These are phyloP conservation scores for Kurtzmaniella natalensis DNA, from an alignment of 1,139 yeast species.

Conservation along the genomic window DNA sequence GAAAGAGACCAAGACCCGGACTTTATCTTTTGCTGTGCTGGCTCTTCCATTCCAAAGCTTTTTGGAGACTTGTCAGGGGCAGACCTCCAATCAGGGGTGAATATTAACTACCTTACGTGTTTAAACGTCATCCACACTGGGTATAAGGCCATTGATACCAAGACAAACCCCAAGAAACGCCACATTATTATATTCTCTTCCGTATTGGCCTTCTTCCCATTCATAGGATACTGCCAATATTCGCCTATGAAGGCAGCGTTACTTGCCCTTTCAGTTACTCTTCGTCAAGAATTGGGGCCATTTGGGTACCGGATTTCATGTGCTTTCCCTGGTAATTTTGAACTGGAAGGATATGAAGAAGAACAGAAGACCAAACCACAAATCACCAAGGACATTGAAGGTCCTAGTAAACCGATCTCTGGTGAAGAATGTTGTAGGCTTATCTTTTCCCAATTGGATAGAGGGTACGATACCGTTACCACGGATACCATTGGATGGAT, in stretches of 20 bases:
- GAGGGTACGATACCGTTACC: constrained; percentile 70
- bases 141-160: constrained; percentile 31
- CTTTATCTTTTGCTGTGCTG: constrained; percentile 81
- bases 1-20: constrained; percentile 50
- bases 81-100: constrained; percentile 59
- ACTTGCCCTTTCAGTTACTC: constrained; percentile 64
- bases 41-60: constrained; percentile 76
- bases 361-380: constrained; percentile 86
- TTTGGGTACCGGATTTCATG: constrained; percentile 58
- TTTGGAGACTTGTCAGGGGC: constrained; percentile 61
- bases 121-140: constrained; percentile 65
- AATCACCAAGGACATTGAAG: constrained; percentile 80
- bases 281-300: constrained; percentile 77
- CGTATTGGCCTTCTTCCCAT: constrained; percentile 76
- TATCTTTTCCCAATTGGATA: constrained; percentile 51
- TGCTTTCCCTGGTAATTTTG: constrained; percentile 85
- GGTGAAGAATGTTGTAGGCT: constrained; percentile 64
- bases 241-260: constrained; percentile 88
- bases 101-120: constrained; percentile 70
- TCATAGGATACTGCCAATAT: constrained; percentile 87
- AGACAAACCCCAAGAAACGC: constrained; percentile 19
- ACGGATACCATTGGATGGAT: constrained; percentile 90
- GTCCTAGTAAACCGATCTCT: constrained; percentile 68
- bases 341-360: constrained; percentile 77
- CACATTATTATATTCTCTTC: constrained; percentile 79